Evolutionary conservation across 371 early-diverging fungal species (phyloP).

Genomic region (Lichtheimia ornata): DNA sequence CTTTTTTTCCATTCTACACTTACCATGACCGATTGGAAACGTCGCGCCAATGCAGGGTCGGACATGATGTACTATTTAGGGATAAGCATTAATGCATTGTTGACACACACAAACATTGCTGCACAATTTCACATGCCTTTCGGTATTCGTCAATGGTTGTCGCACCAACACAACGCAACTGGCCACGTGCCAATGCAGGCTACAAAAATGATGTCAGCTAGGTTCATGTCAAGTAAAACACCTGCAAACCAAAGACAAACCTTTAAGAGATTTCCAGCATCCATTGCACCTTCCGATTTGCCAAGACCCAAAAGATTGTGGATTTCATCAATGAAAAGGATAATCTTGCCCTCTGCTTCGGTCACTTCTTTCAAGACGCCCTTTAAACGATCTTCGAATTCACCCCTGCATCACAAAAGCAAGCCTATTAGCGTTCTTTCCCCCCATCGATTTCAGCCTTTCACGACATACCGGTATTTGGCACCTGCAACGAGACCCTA

Average conservation of each 20-base stretch:
- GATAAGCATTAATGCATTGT: no score
- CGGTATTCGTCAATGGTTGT: conserved; percentile 91
- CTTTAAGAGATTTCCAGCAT: conserved; percentile 85
- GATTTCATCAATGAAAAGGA: conserved; percentile 88
- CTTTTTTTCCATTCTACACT: conserved; percentile 17
- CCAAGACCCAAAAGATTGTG: conserved; percentile 83
- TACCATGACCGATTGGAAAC: conserved; percentile 84
- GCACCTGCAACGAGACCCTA: conserved; percentile 80
- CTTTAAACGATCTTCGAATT: conserved; percentile 87
- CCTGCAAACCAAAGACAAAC: conserved; percentile 8
- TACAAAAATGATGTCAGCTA: conserved; percentile 6
- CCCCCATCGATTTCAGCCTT: neutral
- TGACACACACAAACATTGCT: neutral
- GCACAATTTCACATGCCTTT: conserved; percentile 24
- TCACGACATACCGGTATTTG: conserved; percentile 57
- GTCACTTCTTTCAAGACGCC: conserved; percentile 73
- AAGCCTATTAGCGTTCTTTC: neutral
- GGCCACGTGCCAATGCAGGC: conserved; percentile 84
- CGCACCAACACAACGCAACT: conserved; percentile 84
- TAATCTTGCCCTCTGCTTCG: conserved; percentile 72
- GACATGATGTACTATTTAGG: conserved; percentile 66
- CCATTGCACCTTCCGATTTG: conserved; percentile 75
- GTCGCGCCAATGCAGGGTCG: conserved; percentile 86
- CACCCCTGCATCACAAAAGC: conserved; percentile 53
- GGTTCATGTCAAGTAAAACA: neutral